These are phyloP conservation scores for Bryoglossum gracile DNA, from an alignment of 495 filamentous ascomycete species.

Conservation along the genomic window DNA sequence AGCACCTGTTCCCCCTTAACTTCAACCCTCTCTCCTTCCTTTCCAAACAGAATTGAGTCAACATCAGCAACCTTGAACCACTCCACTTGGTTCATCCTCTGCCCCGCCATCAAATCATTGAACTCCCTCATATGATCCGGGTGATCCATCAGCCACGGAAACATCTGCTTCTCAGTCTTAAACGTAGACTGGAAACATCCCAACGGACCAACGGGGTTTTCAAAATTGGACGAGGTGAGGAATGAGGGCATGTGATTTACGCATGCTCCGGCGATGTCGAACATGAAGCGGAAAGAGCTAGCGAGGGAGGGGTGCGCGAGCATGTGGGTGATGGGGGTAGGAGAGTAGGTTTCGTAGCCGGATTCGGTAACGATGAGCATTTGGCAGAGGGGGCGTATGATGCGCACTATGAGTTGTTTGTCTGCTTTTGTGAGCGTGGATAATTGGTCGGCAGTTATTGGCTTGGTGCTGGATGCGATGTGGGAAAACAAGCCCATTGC, in stretches of 20 bases:
- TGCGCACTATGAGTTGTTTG: conserved; percentile 6
- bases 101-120: conserved; percentile 21
- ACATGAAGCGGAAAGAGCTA: conserved; percentile 8
- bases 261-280: conserved; percentile 3
- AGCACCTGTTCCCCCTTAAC: conserved; percentile 31
- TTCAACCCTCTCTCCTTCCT: conserved; percentile 6
- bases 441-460: conserved; percentile 11
- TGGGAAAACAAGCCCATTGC: conserved; percentile 14
- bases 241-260: conserved; percentile 15
- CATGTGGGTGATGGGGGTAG: neutral
- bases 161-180: conserved; percentile 16
- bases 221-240: neutral
- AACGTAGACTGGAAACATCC: conserved; percentile 19
- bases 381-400: neutral
- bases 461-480: conserved; percentile 11
- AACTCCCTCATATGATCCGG: conserved; percentile 16
- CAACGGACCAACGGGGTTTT: conserved; percentile 3
- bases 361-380: neutral
- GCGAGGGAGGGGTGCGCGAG: conserved; percentile 7
- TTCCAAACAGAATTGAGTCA: conserved; percentile 9
- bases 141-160: conserved; percentile 17
- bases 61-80: conserved; percentile 19
- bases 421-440: conserved; percentile 9
- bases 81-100: conserved; percentile 13
- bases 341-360: neutral